phyloP scores from a whole-genome alignment of 2,329 filamentous ascomycete species.

The Cladosporium halotolerans region DNA sequence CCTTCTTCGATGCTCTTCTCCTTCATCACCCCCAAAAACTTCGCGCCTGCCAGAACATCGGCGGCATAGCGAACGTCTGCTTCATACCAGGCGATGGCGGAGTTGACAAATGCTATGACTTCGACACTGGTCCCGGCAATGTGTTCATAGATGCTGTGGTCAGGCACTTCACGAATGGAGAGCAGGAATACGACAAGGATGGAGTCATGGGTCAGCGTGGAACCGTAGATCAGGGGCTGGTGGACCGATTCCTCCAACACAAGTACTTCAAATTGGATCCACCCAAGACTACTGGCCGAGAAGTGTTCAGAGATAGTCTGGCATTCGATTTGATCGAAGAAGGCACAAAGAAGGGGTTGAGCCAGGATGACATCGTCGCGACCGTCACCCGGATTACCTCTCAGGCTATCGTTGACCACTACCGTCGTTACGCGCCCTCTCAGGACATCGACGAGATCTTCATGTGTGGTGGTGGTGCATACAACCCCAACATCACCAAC shows the following conservation, averaged over 20 bases:
- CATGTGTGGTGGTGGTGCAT: slow-evolving; percentile 55
- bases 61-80: slow-evolving; percentile 56
- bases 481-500: slow-evolving; percentile 52
- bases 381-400: slow-evolving; percentile 56
- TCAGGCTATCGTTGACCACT: slow-evolving; percentile 50
- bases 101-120: slow-evolving; percentile 23
- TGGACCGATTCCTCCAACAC: slow-evolving; percentile 29
- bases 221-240: slow-evolving; percentile 26
- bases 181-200: slow-evolving; percentile 29
- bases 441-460: slow-evolving; percentile 50
- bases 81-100: slow-evolving; percentile 45
- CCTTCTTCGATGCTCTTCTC: slow-evolving; percentile 52
- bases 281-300: slow-evolving; percentile 54
- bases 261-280: slow-evolving; percentile 47
- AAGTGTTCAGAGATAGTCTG: slow-evolving; percentile 54
- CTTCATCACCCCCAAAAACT: slow-evolving; percentile 52
- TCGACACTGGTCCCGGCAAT: slow-evolving; percentile 30
- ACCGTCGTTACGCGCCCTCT: slow-evolving; percentile 43
- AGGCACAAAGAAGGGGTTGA: slow-evolving; percentile 39
- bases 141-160: slow-evolving; percentile 30
- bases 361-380: slow-evolving; percentile 49
- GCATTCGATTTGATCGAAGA: slow-evolving; percentile 48
- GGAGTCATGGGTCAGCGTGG: slow-evolving; percentile 26
- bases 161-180: slow-evolving; percentile 26
- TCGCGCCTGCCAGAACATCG: slow-evolving; percentile 56